A percentile compares a stretch with the other conserved stretches of the same genome.
Conservation (phyloP, 495 filamentous ascomycete genomes). For the Neurospora discreta region DNA sequence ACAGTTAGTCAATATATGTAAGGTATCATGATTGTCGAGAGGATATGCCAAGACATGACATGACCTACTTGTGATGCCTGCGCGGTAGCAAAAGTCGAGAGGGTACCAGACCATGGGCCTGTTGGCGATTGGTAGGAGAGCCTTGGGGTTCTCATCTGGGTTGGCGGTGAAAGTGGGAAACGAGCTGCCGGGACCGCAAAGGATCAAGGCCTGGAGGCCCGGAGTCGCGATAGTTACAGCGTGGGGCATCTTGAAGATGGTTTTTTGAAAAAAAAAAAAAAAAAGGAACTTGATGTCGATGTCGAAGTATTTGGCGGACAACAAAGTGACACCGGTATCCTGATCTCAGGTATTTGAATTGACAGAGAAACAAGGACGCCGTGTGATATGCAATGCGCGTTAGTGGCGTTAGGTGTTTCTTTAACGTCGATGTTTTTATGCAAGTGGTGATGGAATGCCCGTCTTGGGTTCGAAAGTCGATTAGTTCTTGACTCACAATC, state of each 20-base stretch:
- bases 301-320: not conserved
- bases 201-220: conserved; percentile 86
- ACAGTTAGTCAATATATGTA: too few species aligned
- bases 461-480: not conserved
- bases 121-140: conserved; percentile 84
- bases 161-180: conserved; percentile 87
- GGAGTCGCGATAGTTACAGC: conserved; percentile 56
- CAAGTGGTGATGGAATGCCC: not conserved
- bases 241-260: conserved; percentile 47
- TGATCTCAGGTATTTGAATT: not conserved
- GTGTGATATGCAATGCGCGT: not conserved
- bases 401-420: not conserved
- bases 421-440: not conserved
- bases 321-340: not conserved
- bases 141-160: conserved; percentile 82
- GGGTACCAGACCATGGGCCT: conserved; percentile 94
- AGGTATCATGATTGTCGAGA: too few species aligned
- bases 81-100: conserved; percentile 79
- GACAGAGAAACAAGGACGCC: not conserved
- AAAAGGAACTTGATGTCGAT: not conserved
- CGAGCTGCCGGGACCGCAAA: conserved; percentile 83
- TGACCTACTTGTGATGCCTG: conserved; percentile 64
- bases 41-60: not conserved
- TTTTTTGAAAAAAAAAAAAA: too few species aligned
- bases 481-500: conserved; percentile 14